Conservation (phyloP, 1,284 basidiomycete species). For the Earliella scabrosa region DNA sequence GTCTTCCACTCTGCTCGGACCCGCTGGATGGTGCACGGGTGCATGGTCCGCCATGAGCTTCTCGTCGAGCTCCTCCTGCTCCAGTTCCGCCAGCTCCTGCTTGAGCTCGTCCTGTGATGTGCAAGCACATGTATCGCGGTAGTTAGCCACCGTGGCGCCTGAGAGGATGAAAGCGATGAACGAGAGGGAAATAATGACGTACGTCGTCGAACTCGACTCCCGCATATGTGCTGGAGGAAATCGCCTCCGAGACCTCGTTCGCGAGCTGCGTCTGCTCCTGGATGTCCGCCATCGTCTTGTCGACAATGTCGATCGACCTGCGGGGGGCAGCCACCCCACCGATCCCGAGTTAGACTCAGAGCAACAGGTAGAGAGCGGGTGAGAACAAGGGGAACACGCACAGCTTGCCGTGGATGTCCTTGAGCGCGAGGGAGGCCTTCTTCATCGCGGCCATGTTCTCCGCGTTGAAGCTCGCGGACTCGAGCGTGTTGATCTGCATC, state of each 20-base stretch:
- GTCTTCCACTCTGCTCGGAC: constrained; percentile 55
- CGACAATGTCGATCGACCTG: constrained; percentile 92
- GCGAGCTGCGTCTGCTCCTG: constrained; percentile 94
- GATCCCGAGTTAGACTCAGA: no score
- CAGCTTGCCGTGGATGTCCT: constrained; percentile 92
- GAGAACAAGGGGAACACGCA: constrained; percentile 47
- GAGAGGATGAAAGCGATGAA: no score
- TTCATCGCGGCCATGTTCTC: constrained; percentile 99
- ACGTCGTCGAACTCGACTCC: constrained; percentile 79
- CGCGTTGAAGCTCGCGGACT: constrained; percentile 97
- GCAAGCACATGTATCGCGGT: no score
- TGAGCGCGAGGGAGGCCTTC: constrained; percentile 91
- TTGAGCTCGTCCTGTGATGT: constrained; percentile 88
- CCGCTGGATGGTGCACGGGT: constrained; percentile 84
- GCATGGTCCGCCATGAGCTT: constrained; percentile 89
- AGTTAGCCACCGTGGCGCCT: no score
- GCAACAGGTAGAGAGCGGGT: background rate
- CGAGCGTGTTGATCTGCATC: constrained; percentile 96
- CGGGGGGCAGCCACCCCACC: no score
- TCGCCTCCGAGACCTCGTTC: constrained; percentile 94
- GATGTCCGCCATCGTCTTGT: constrained; percentile 89
- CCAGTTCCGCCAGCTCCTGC: constrained; percentile 87
- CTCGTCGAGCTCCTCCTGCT: constrained; percentile 91
- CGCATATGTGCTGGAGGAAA: constrained; percentile 79
- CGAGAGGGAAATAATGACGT: constrained; percentile 30